Conservation (phyloP, 2,329 filamentous ascomycete genomes). For the Colletotrichum magnum region DNA sequence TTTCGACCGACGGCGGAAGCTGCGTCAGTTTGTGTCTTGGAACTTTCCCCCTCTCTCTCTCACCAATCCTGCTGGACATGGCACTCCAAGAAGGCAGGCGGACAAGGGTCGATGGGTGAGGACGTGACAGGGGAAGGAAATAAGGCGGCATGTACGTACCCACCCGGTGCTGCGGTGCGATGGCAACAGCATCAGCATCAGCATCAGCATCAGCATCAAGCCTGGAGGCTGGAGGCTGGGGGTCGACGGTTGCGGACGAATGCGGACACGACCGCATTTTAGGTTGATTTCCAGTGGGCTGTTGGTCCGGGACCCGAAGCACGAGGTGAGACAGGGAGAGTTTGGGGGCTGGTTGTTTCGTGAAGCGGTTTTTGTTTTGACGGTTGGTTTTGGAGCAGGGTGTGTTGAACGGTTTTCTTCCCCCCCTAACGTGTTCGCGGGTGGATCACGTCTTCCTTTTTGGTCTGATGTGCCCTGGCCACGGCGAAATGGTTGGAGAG, state of each 20-base stretch:
- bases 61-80: background rate
- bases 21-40: slow-evolving; percentile 17
- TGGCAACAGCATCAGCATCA: too few species aligned
- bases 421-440: too few species aligned
- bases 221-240: background rate
- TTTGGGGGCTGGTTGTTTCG: slow-evolving; percentile 29
- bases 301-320: slow-evolving; percentile 21
- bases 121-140: background rate
- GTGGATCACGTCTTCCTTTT: too few species aligned
- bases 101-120: background rate
- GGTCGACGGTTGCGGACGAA: background rate
- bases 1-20: background rate
- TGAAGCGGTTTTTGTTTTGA: slow-evolving; percentile 19
- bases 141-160: slow-evolving; percentile 2
- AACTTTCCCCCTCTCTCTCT: background rate
- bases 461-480: too few species aligned
- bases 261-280: background rate
- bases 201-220: too few species aligned
- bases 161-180: background rate
- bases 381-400: background rate
- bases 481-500: too few species aligned
- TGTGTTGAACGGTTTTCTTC: background rate
- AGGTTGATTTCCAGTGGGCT: background rate
- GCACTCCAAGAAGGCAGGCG: background rate
- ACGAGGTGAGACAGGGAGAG: slow-evolving; percentile 33